These are phyloP conservation scores for Yarrowia alimentaria DNA, from an alignment of 805 yeast species.

Conservation along the genomic window DNA sequence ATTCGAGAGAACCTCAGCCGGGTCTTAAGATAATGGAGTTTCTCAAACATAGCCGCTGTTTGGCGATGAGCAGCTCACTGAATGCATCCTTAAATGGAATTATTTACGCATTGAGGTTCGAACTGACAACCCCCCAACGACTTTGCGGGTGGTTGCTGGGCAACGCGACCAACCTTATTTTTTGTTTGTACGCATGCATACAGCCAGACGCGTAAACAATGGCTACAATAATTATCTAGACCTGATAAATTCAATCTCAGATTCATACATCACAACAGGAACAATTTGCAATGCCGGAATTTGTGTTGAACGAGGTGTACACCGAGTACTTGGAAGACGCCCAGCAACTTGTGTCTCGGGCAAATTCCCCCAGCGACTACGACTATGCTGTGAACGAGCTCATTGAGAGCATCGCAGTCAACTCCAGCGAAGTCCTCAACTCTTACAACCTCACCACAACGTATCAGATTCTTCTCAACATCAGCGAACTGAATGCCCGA, in stretches of 20 bases:
- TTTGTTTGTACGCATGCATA: too few relatives aligned
- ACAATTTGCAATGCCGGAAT: slow-evolving; percentile 8
- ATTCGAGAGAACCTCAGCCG: too few relatives aligned
- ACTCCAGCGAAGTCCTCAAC: not conserved
- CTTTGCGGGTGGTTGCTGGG: too few relatives aligned
- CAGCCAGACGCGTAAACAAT: slow-evolving; percentile 24
- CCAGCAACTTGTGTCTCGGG: slow-evolving; percentile 14
- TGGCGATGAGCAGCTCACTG: too few relatives aligned
- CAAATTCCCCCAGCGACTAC: slow-evolving; percentile 19
- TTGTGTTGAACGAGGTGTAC: slow-evolving; percentile 12
- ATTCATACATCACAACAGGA: not conserved
- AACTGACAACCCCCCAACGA: too few relatives aligned
- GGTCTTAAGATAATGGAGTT: too few relatives aligned
- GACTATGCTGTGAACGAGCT: slow-evolving; percentile 24
- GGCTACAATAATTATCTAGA: too few relatives aligned
- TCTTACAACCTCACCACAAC: slow-evolving; percentile 7
- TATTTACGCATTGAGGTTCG: too few relatives aligned
- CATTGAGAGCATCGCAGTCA: slow-evolving; percentile 20
- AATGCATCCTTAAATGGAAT: too few relatives aligned
- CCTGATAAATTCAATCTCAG: too few relatives aligned
- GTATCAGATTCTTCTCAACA: slow-evolving; percentile 15
- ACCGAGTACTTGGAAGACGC: slow-evolving; percentile 23
- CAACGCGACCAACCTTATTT: too few relatives aligned
- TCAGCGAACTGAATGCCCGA: slow-evolving; percentile 10
- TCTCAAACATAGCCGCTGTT: too few relatives aligned